These are phyloP conservation scores for Paecilomyces niveus DNA, from an alignment of 2,329 filamentous ascomycete species.

Conservation along the genomic window DNA sequence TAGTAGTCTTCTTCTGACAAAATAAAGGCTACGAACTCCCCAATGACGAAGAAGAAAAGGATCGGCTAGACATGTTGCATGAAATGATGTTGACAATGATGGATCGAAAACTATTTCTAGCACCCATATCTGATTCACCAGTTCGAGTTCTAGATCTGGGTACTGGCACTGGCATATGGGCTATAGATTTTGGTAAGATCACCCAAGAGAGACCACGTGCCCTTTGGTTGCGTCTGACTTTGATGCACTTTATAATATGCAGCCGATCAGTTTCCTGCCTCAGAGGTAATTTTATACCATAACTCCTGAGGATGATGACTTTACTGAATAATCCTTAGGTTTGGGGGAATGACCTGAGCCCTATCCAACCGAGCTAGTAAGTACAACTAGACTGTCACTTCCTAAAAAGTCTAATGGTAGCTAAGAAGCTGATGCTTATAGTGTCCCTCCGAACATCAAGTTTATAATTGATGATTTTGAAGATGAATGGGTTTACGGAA, in stretches of 20 bases:
- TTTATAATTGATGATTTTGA: conserved; percentile 55
- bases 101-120: conserved; percentile 1
- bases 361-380: conserved; percentile 2
- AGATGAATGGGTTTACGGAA: conserved; percentile 48
- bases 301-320: neutral
- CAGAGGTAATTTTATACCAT: neutral
- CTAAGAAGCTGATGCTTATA: neutral
- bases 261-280: neutral
- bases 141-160: conserved; percentile 1
- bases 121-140: neutral
- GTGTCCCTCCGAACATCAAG: conserved; percentile 48
- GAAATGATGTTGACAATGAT: conserved; percentile 1
- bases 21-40: conserved; percentile 5
- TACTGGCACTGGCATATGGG: conserved; percentile 3
- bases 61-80: conserved; percentile 4
- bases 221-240: neutral
- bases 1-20: neutral
- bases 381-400: neutral
- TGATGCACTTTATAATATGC: neutral
- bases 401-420: neutral
- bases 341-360: conserved; percentile 8
- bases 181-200: conserved; percentile 2
- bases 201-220: too few relatives aligned
- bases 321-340: neutral
- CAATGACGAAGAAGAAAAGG: conserved; percentile 1